Percentiles rank a stretch among this genome's conserved stretches.
Evolutionary conservation across 306 rosid species (phyloP).

Genomic region (Lathyrus aphaca): DNA sequence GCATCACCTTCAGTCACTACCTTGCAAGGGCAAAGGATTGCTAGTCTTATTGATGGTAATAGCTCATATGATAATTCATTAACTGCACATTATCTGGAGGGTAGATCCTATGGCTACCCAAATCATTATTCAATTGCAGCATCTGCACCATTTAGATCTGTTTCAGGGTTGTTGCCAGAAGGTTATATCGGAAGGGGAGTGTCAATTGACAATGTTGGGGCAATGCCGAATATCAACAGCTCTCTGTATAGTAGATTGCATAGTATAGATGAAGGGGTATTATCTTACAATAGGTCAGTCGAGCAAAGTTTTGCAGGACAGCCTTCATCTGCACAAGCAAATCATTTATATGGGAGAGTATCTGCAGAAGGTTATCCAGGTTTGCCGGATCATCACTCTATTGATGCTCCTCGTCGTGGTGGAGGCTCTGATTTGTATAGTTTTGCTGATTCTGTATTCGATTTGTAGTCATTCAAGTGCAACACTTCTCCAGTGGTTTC

Average conservation of each 20-base stretch:
- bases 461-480: slow-evolving; percentile 38
- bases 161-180: slow-evolving; percentile 42
- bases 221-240: slow-evolving; percentile 34
- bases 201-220: slow-evolving; percentile 42
- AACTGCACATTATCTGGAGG: slow-evolving; percentile 33
- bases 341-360: slow-evolving; percentile 41
- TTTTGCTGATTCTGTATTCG: slow-evolving; percentile 60
- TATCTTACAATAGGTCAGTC: slow-evolving; percentile 42
- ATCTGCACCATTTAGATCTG: slow-evolving; percentile 44
- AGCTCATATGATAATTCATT: slow-evolving; percentile 47
- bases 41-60: slow-evolving; percentile 41
- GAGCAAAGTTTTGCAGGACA: slow-evolving; percentile 46
- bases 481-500: background rate
- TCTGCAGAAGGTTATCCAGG: slow-evolving; percentile 42
- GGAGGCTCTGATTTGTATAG: slow-evolving; percentile 59
- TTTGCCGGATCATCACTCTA: slow-evolving; percentile 41
- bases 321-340: slow-evolving; percentile 38
- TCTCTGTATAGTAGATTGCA: slow-evolving; percentile 47
- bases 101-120: slow-evolving; percentile 43
- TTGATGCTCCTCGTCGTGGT: slow-evolving; percentile 30
- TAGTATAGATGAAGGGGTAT: slow-evolving; percentile 49
- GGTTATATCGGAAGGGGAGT: slow-evolving; percentile 39
- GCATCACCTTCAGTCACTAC: slow-evolving; percentile 40
- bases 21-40: slow-evolving; percentile 51
- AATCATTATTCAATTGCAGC: slow-evolving; percentile 44